These are phyloP conservation scores for Cladophialophora carrionii DNA, from an alignment of 2,329 filamentous ascomycete species.

Conservation along the genomic window DNA sequence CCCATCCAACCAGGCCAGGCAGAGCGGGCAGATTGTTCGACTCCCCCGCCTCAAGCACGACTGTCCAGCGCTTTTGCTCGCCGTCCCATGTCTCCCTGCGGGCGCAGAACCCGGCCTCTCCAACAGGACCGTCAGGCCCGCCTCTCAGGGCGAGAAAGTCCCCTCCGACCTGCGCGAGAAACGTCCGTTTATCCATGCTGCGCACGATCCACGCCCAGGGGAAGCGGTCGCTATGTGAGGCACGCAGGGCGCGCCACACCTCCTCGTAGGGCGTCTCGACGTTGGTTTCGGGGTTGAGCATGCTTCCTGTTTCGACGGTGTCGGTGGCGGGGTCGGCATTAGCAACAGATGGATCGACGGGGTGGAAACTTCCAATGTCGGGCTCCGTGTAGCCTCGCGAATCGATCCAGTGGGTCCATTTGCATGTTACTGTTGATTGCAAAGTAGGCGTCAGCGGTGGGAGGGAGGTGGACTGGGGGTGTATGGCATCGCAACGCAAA, in stretches of 20 bases:
- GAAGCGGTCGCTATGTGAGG: constrained; percentile 10
- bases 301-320: constrained; percentile 40
- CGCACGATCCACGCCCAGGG: constrained; percentile 22
- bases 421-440: constrained; percentile 17
- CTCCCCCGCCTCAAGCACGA: constrained; percentile 17
- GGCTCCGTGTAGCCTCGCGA: constrained; percentile 28
- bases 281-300: constrained; percentile 26
- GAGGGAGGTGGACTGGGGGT: not conserved
- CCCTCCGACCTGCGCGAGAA: constrained; percentile 17
- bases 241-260: constrained; percentile 22
- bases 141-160: constrained; percentile 24
- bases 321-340: constrained; percentile 41
- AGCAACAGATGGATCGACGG: constrained; percentile 43
- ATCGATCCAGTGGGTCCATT: constrained; percentile 32
- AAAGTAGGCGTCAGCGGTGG: not conserved
- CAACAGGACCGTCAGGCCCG: constrained; percentile 11
- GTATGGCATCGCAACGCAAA: not conserved
- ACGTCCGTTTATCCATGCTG: constrained; percentile 17
- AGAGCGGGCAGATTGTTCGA: constrained; percentile 13
- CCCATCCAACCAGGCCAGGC: not conserved
- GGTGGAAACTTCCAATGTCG: constrained; percentile 35
- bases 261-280: constrained; percentile 62
- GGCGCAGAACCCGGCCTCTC: constrained; percentile 15
- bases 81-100: constrained; percentile 15
- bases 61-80: constrained; percentile 3